These are phyloP conservation scores for Aspergillus sp. DNA, from an alignment of 2,329 filamentous ascomycete genomes.

Conservation along the genomic window DNA sequence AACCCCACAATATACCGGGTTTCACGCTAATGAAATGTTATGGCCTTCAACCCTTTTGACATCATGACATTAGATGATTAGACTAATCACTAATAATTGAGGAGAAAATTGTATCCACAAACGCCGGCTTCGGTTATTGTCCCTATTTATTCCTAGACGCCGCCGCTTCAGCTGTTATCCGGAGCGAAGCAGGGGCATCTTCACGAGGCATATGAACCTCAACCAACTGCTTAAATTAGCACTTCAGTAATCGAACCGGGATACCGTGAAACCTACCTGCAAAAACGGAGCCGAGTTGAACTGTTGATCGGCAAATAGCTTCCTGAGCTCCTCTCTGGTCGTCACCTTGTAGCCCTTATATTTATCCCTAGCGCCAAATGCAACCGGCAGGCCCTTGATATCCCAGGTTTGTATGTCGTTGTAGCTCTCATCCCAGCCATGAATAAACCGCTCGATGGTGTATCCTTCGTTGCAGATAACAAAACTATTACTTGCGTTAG, in stretches of 20 bases:
- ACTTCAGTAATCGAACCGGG: neutral
- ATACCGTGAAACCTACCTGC: slow-evolving; percentile 34
- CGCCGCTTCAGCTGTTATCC: slow-evolving; percentile 68
- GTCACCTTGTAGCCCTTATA: slow-evolving; percentile 66
- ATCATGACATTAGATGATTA: neutral
- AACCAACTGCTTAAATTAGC: slow-evolving; percentile 61
- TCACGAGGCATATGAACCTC: slow-evolving; percentile 79
- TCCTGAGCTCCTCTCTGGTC: slow-evolving; percentile 67
- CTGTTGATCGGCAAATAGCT: slow-evolving; percentile 62
- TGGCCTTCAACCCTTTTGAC: too few species aligned
- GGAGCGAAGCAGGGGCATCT: slow-evolving; percentile 71
- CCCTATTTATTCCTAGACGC: slow-evolving; percentile 61
- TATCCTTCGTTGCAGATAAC: slow-evolving; percentile 86
- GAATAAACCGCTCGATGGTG: slow-evolving; percentile 86
- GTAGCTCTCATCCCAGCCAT: slow-evolving; percentile 75
- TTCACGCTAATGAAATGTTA: neutral
- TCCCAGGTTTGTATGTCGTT: slow-evolving; percentile 80
- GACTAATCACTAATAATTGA: neutral
- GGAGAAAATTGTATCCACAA: neutral
- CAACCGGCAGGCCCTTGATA: slow-evolving; percentile 65
- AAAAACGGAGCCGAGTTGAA: slow-evolving; percentile 58
- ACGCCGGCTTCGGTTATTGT: neutral
- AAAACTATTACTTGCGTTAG: slow-evolving; percentile 51
- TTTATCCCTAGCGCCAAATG: slow-evolving; percentile 64
- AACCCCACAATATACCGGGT: neutral